Base-by-base conservation (phyloP, 176 grass and related monocot species). In the Avena sativa region DNA sequence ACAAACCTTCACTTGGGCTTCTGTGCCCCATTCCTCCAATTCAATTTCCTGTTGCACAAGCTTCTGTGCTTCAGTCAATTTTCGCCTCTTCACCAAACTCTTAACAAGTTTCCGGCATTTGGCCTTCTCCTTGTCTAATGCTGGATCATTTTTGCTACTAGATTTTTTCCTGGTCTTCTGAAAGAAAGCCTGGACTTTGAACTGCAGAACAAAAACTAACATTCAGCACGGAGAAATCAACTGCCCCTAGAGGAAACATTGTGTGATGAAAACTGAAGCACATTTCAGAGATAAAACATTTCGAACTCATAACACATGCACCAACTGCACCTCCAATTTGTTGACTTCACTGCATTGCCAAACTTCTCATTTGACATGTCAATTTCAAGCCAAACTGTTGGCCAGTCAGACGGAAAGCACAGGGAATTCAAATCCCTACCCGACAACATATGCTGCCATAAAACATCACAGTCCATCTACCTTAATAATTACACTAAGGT, bases 1-100 rank as follows among this genome's bases (percentile, higher is more conserved):
- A 89, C 82, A 34, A 71, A 95, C 93, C 96, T 98, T 95, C 65
- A 93, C 96, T 91, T 96, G 93, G 79, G 84, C 87, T 87, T 95
- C 89, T 13, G 90, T 78, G 60, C 93, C 90, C 96, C 96, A 98
- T 69, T 91, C 84, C 79, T 98, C 91, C 64, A 94, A 60, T 84
- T 95, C 87, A 86, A 95, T 88, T 76, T 98, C 88, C 76, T 92
- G 89, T 74, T 86, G 93, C 79, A 98, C 87, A 72, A 98, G 79
- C 84, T 94, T 98, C 74, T 92, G 88, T 7, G 88, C 93, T 79
- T 92, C 88, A 77, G 47, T 88, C 76, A 98, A 19, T 52, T 94
- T 95, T 71, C 83, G 86, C 84, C 87, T 90, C 83, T 86, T 94
- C 52, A 95, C 86, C 40, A 98, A 87, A 86, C 52, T 89, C 68